Base-by-base conservation (phyloP, 2,329 filamentous ascomycete species). In the Ampelomyces quisqualis region DNA sequence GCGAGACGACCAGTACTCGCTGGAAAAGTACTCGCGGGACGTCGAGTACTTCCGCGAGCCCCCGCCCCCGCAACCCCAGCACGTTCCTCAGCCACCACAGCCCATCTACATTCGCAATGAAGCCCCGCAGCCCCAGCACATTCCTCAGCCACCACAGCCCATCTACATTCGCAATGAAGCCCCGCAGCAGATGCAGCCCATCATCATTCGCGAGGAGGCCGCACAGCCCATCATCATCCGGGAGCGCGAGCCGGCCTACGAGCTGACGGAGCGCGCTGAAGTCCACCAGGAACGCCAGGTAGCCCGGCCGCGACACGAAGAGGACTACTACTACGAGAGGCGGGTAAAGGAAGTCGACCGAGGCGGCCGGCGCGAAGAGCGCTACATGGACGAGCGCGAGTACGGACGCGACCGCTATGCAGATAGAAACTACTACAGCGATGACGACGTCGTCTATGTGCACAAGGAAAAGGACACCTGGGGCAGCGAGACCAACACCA, bases 301-400 rank as follows among this genome's bases (percentile, higher is more conserved):
- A 29, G 69, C 71, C 35, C 70, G 70, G 32, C 70, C 70, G 11
- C 70, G 66, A 40, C 56, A 75, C 41, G 78, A 82, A 24, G 76
- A 81, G 37, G 78, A 80, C 44, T 82, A 82, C 58, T 82, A 81
- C 56, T 82, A 82, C 57, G 77, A 82, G 53, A 76, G 78, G 40
- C 70, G 75, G 28, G 68, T 77, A 29, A 73, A 76, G 39, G 77
- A 81, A 57, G 70, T 78, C 27, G 77, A 80, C 43, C 71, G 75
- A 19, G 72, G 68, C 38, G 67, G 69, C 46, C 64, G 68, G 42
- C 65, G 65, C 38, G 68, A 71, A 3, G 56, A 68, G 35, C 47
- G 53, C 9, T 63, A 61, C 43, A 53, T 62, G 22, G 64, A 70
- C 36, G 66, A 70, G 40, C 60, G 65, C 34, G 62, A 68, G 33